Evolutionary conservation across 257 asterid species (phyloP), one percentile per base, ranked within the genome.

Genomic region (Knoxia roxburghii): DNA sequence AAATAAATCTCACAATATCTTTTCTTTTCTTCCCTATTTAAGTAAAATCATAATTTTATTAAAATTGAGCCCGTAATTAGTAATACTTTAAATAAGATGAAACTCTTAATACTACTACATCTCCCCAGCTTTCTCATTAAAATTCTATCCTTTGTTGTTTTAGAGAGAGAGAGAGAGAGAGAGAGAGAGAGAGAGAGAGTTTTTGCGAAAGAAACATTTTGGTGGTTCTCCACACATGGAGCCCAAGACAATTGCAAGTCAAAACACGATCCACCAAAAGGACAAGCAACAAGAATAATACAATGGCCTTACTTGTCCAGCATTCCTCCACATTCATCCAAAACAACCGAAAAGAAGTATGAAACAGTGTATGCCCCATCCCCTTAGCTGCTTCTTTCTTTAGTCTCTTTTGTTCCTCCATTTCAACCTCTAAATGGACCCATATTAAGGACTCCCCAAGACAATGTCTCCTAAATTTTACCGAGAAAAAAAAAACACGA

Each of bases 161-260:
- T n/a, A n/a, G n/a, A n/a, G n/a, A n/a, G n/a, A n/a, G n/a, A n/a
- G n/a, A n/a, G n/a, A n/a, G n/a, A n/a, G n/a, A n/a, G n/a, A n/a
- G n/a, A n/a, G n/a, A 41, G 48, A 41, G 48, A 41, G 48, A 41
- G 9, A 6, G 6, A 3, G 6, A 33, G 39, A 33, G 18, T 45
- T 45, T 68, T 63, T 55, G 52, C 26, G 26, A 26, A 63, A 18
- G 20, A 33, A 63, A 67, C 46, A 59, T 33, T 35, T n/a, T 65
- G 23, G 29, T 32, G 17, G 54, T 9, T 55, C 52, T n/a, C n/a
- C n/a, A n/a, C 79, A 74, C 62, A 74, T 78, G 82, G 82, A 78
- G 75, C 82, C 82, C 79, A 71, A 71, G 82, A 78, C 56, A 78
- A 74, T 33, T 24, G 79, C 74, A 74, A 74, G 67, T 73, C 79